Percentiles rank a stretch among this genome's conserved stretches.
These are phyloP conservation scores for Porcisia deanei DNA, from an alignment of 208 protist genomes.

Conservation along the genomic window DNA sequence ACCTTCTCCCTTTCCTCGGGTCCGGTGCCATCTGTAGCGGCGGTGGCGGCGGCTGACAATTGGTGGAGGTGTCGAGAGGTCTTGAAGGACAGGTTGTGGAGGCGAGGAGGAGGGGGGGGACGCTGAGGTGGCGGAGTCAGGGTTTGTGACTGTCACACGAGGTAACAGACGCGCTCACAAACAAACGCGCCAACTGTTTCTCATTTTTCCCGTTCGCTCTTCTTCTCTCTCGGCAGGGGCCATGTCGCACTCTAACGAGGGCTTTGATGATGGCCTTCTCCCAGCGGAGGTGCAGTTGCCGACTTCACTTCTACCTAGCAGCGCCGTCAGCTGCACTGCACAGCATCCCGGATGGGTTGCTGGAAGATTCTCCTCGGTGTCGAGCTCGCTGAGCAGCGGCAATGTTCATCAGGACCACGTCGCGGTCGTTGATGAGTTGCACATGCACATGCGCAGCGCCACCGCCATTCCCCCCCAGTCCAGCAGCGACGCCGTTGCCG, in stretches of 20 bases:
- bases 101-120: too few relatives aligned
- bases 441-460: neutral
- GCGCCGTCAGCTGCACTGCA: neutral
- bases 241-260: neutral
- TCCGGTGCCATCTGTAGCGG: neutral
- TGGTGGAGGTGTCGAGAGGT: neutral
- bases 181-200: neutral
- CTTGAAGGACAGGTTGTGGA: neutral
- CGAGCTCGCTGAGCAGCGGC: neutral
- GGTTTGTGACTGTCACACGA: neutral
- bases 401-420: neutral
- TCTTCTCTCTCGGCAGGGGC: neutral
- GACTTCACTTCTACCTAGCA: neutral
- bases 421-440: neutral
- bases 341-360: neutral
- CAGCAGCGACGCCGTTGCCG: neutral
- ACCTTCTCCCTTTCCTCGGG: neutral
- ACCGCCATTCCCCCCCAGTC: neutral
- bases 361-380: neutral
- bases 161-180: neutral
- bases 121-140: too few relatives aligned
- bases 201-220: neutral
- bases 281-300: neutral
- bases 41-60: neutral
- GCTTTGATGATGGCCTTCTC: too few relatives aligned